Evolutionary conservation across 257 asterid species (phyloP).

Genomic region (Nicotiana paniculata): DNA sequence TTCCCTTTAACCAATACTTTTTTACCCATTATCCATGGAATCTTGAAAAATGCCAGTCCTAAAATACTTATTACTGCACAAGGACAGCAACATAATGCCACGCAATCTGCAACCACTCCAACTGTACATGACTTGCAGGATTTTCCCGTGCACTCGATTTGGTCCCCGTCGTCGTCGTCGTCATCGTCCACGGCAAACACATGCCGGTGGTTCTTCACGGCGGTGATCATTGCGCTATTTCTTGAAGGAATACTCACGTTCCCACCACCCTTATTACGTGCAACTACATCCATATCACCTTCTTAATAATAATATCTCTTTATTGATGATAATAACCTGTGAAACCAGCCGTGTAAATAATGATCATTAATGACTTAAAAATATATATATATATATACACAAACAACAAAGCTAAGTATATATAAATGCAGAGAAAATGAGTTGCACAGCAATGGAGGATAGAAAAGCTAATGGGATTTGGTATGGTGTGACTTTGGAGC

Average conservation of each 20-base stretch:
- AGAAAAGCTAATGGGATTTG: background rate
- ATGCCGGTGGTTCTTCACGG: conserved; percentile 19
- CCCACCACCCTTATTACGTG: conserved; percentile 1
- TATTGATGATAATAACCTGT: background rate
- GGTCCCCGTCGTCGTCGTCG: conserved; percentile 38
- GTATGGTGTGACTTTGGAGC: background rate
- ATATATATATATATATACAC: background rate
- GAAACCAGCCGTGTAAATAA: background rate
- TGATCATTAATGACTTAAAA: background rate
- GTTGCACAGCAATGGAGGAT: background rate
- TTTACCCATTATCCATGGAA: conserved; percentile 82
- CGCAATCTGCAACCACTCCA: conserved; percentile 86
- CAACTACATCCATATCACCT: conserved; percentile 20
- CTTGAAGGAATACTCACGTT: conserved; percentile 5
- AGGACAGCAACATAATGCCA: conserved; percentile 93
- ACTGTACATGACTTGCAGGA: conserved; percentile 85
- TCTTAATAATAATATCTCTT: background rate
- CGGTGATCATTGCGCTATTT: background rate
- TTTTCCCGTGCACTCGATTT: conserved; percentile 52
- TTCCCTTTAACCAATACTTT: conserved; percentile 30
- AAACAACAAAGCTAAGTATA: background rate
- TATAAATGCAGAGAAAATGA: background rate
- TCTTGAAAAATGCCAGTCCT: conserved; percentile 59
- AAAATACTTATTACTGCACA: conserved; percentile 72
- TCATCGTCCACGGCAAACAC: background rate